Percentiles rank a stretch among this genome's conserved stretches.
These are phyloP conservation scores for Linum usitatissimum DNA, from an alignment of 345 rosid species.

Conservation along the genomic window DNA sequence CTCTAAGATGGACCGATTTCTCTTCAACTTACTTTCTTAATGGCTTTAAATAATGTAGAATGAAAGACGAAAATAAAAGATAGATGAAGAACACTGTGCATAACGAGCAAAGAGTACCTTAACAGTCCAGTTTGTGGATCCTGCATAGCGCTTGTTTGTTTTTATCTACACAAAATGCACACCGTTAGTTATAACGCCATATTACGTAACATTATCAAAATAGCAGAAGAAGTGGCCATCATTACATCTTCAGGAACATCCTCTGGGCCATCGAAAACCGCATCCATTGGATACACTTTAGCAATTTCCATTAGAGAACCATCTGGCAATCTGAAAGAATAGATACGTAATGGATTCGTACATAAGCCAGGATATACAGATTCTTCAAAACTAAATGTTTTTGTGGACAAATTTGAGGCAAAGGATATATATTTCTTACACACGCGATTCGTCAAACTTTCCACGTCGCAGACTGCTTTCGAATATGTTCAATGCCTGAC, in stretches of 20 bases:
- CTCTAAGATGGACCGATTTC: too few relatives aligned
- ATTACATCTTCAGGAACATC: conserved; percentile 94
- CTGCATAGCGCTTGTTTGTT: conserved; percentile 85
- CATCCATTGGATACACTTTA: conserved; percentile 89
- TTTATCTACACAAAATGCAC: conserved; percentile 45
- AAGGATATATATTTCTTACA: conserved; percentile 37
- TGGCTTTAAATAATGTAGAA: background rate
- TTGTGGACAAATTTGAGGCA: background rate
- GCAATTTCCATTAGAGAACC: conserved; percentile 90
- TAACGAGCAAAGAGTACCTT: conserved; percentile 33
- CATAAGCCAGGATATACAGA: background rate
- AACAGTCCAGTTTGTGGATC: conserved; percentile 87
- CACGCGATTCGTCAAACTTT: conserved; percentile 82
- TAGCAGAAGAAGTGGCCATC: background rate
- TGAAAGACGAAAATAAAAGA: background rate
- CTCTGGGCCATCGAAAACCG: conserved; percentile 66
- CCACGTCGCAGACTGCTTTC: conserved; percentile 91
- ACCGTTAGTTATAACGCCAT: background rate
- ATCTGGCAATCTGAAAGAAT: conserved; percentile 61
- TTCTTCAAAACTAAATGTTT: background rate
- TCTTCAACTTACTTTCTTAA: background rate
- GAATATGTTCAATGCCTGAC: conserved; percentile 84
- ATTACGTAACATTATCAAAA: background rate
- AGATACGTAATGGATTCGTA: background rate
- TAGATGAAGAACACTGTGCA: background rate